Evolutionary conservation across 1,284 basidiomycete species (phyloP), one percentile per base, ranked within the genome.

Genomic region (Pseudozyma flocculosa): DNA sequence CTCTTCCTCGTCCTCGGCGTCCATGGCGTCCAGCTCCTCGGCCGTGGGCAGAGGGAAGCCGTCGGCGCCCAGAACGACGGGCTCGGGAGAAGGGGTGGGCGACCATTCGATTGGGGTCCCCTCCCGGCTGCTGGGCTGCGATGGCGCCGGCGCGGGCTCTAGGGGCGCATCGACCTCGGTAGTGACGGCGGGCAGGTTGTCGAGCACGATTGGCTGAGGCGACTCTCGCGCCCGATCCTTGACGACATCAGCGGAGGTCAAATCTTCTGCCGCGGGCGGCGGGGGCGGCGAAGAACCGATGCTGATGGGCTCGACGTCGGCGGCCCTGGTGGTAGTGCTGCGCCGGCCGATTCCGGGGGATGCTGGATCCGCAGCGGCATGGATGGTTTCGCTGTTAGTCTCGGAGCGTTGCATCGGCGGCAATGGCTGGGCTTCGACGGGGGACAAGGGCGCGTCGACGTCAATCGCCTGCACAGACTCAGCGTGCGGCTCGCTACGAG

Each of bases 11-110:
- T 92, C 89, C 76, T 95, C 92, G 0, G 85, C 87, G 43, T 85
- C 83, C 24, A 85, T 81, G 67, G 57, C 58, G 19, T 71, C 69
- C 5, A 72, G 50, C 90, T 90, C 84, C 90, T 89, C 79, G 88
- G 89, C 55, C 85, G 82, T 34, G 82, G 87, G n/a, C 84, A 88
- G 68, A 86, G 89, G 85, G 84, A 88, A 71, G 39, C 78, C 53
- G 78, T 79, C 73, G 2, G 75, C 61, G 9, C 77, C 69, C 0
- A 75, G 50, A 13, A 62, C 55, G 1, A 67, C 60, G 0, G 81
- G 82, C 43, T 81, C 79, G 2, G 70, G 68, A 22, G 56, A 66
- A 1, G 61, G 61, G 0, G 62, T 61, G 1, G 72, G 70, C 26
- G 72, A 70, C 72, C 70, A 72, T 14, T 61, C 60, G 18, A 61